Evolutionary conservation across 179 eudicot species (phyloP).

Genomic region (Silene noctiflora): DNA sequence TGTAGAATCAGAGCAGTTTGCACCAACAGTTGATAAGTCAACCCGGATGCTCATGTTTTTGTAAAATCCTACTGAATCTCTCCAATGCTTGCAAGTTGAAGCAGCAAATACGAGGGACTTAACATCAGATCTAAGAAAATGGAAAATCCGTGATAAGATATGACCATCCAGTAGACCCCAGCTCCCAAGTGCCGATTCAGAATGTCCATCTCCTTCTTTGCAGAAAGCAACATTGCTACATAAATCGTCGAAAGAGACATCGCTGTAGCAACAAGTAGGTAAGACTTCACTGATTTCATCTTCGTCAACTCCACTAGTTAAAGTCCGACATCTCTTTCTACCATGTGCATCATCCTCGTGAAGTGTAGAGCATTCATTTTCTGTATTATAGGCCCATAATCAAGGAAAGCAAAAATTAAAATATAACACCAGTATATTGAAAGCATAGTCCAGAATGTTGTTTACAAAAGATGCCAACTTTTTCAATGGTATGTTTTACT

Average conservation of each 20-base stretch:
- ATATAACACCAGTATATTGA: not conserved
- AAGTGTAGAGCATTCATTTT: constrained; percentile 27
- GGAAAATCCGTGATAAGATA: constrained; percentile 75
- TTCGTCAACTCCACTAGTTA: constrained; percentile 48
- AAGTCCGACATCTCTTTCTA: constrained; percentile 59
- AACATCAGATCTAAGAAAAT: constrained; percentile 73
- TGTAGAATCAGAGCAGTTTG: constrained; percentile 59
- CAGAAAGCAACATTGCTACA: constrained; percentile 47
- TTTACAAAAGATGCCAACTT: not conserved
- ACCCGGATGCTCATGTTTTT: constrained; percentile 55
- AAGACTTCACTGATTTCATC: constrained; percentile 45
- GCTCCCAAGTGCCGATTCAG: constrained; percentile 34
- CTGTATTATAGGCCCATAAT: constrained; percentile 25
- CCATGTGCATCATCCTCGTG: constrained; percentile 38
- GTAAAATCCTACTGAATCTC: constrained; percentile 60
- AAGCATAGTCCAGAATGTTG: not conserved
- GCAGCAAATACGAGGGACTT: constrained; percentile 61
- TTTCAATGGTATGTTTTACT: not conserved
- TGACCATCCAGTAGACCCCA: constrained; percentile 85
- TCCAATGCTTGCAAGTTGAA: constrained; percentile 89
- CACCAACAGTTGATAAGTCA: constrained; percentile 62
- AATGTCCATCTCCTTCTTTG: constrained; percentile 31
- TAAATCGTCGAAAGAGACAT: constrained; percentile 65
- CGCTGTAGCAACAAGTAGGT: constrained; percentile 32
- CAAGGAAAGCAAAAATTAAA: constrained; percentile 17